phyloP scores from a whole-genome alignment of 2,329 filamentous ascomycete species.

The Venturiaceae sp. region DNA sequence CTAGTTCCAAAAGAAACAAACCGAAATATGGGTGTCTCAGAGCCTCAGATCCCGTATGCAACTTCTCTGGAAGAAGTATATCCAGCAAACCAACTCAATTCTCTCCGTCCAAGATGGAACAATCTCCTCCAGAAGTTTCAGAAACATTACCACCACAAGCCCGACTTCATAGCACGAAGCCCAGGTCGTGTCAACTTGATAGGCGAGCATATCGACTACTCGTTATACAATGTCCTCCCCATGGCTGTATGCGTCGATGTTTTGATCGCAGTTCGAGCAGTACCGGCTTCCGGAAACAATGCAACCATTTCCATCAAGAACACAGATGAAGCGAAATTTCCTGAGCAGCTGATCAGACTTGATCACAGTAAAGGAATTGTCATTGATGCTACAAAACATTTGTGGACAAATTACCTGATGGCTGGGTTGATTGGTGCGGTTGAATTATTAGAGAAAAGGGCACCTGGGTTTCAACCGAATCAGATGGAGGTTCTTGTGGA shows the following conservation, averaged over 20 bases:
- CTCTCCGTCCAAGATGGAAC: slow-evolving; percentile 3
- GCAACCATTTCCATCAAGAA: slow-evolving; percentile 78
- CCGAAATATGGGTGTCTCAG: no score
- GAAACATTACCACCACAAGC: background rate
- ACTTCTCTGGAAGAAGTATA: slow-evolving; percentile 8
- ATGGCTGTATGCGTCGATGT: slow-evolving; percentile 92
- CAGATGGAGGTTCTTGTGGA: slow-evolving; percentile 86
- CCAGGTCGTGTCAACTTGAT: slow-evolving; percentile 9
- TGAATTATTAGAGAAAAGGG: slow-evolving; percentile 57
- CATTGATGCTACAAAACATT: slow-evolving; percentile 75
- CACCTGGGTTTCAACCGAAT: slow-evolving; percentile 53
- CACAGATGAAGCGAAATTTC: slow-evolving; percentile 65
- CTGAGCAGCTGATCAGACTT: slow-evolving; percentile 67
- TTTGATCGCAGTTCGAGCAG: slow-evolving; percentile 65
- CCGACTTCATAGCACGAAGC: slow-evolving; percentile 9
- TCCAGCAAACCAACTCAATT: slow-evolving; percentile 4
- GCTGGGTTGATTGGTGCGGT: slow-evolving; percentile 77
- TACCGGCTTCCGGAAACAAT: slow-evolving; percentile 41
- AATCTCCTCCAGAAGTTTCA: slow-evolving; percentile 2
- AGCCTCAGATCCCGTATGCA: slow-evolving; percentile 1
- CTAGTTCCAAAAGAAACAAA: no score
- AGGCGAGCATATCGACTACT: slow-evolving; percentile 85
- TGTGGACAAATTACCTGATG: slow-evolving; percentile 99
- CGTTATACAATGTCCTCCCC: slow-evolving; percentile 86
- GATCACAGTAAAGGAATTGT: slow-evolving; percentile 38